These are phyloP conservation scores for Penicillium sclerotigenum DNA, from an alignment of 2,329 filamentous ascomycete species.

Conservation along the genomic window DNA sequence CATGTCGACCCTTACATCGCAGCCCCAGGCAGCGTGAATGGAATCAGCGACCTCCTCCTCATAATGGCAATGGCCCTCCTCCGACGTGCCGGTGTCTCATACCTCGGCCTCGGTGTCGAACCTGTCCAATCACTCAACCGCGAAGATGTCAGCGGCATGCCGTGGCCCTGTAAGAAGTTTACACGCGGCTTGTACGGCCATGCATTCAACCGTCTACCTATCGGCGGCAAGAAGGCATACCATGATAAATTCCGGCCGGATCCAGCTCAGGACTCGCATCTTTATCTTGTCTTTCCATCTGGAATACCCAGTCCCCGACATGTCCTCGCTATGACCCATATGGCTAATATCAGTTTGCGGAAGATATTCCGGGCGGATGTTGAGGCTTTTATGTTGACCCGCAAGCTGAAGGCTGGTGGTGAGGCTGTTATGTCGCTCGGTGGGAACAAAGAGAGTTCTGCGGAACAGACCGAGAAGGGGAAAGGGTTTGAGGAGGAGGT, in stretches of 20 bases:
- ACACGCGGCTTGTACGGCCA: conserved; percentile 32
- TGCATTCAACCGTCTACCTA: conserved; percentile 33
- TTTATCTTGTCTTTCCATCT: conserved; percentile 39
- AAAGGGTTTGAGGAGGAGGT: background rate
- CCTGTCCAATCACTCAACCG: conserved; percentile 29
- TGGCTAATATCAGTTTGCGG: conserved; percentile 40
- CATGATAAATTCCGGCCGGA: conserved; percentile 42
- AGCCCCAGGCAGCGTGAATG: conserved; percentile 33
- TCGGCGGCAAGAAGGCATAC: conserved; percentile 41
- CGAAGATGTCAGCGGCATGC: conserved; percentile 34
- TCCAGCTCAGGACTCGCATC: conserved; percentile 26
- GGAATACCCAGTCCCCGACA: conserved; percentile 32
- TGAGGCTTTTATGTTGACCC: background rate
- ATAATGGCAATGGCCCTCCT: conserved; percentile 40
- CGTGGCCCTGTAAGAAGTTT: conserved; percentile 24
- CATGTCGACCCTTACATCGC: conserved; percentile 44
- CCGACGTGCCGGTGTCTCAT: conserved; percentile 31
- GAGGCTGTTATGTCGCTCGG: background rate
- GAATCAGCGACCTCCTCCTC: conserved; percentile 40
- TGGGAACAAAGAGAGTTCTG: background rate
- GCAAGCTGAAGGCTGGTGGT: background rate
- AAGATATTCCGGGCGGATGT: conserved; percentile 20
- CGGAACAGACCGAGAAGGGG: background rate
- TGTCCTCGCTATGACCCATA: conserved; percentile 36
- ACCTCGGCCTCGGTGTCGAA: conserved; percentile 42